Conservation (phyloP, 2,329 filamentous ascomycete genomes). For the Triangularia setosa region DNA sequence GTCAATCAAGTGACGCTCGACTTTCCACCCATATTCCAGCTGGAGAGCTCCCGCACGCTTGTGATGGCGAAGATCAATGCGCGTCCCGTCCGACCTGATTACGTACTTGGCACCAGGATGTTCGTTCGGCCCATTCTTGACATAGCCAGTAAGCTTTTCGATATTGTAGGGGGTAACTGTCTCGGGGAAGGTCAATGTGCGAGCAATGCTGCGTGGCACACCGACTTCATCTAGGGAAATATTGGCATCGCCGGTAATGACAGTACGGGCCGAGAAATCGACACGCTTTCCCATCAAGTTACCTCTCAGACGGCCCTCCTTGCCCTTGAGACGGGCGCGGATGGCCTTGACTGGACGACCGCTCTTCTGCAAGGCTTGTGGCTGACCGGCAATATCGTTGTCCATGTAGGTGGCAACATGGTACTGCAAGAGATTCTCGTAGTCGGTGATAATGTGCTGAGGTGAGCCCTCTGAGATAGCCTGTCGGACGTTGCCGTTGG, state of each 20-base stretch:
- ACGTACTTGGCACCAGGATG: conserved; percentile 97
- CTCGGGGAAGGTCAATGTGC: conserved; percentile 92
- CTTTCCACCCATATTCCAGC: conserved; percentile 96
- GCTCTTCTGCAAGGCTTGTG: conserved; percentile 93
- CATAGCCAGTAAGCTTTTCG: conserved; percentile 79
- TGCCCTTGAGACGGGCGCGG: conserved; percentile 94
- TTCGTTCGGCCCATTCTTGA: conserved; percentile 89
- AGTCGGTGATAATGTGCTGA: conserved; percentile 85
- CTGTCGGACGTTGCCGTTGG: conserved; percentile 90
- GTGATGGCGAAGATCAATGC: conserved; percentile 92
- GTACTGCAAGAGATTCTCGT: conserved; percentile 89
- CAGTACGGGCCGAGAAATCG: conserved; percentile 97
- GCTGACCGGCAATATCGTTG: conserved; percentile 95
- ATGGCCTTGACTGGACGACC: conserved; percentile 96
- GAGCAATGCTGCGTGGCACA: conserved; percentile 88
- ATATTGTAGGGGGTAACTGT: conserved; percentile 98
- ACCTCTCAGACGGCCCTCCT: conserved; percentile 94
- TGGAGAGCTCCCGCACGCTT: conserved; percentile 82
- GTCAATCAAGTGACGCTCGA: conserved; percentile 92
- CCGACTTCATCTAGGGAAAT: conserved; percentile 95
- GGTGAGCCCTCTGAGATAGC: conserved; percentile 89
- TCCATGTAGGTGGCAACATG: conserved; percentile 99
- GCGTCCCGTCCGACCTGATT: conserved; percentile 85
- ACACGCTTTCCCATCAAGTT: conserved; percentile 99
- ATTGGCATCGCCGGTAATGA: conserved; percentile 98